Percentiles rank a stretch among this genome's conserved stretches.
These are phyloP conservation scores for Verticillium klebahnii DNA, from an alignment of 2,329 filamentous ascomycete genomes.

Conservation along the genomic window DNA sequence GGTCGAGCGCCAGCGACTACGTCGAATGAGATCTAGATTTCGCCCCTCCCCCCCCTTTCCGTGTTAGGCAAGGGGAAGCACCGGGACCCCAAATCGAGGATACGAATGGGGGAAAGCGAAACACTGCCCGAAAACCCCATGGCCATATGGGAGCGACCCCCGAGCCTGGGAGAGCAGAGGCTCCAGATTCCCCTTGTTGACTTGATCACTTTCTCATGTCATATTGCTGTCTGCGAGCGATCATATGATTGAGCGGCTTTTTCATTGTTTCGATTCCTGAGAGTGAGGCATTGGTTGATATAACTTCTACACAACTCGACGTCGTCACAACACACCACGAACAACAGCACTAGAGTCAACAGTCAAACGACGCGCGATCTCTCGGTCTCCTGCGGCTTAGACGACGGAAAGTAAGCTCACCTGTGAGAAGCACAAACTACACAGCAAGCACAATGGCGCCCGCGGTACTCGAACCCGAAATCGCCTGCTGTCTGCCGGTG, in stretches of 20 bases:
- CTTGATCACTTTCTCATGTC: not conserved
- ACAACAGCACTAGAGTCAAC: too few relatives aligned
- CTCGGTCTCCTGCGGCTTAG: too few relatives aligned
- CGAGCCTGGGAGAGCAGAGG: not conserved
- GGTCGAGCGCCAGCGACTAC: not conserved
- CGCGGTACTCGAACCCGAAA: not conserved
- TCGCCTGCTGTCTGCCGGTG: slow-evolving; percentile 22
- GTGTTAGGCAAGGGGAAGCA: not conserved
- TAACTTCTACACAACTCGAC: too few relatives aligned
- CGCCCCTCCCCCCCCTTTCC: not conserved
- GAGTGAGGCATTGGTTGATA: not conserved
- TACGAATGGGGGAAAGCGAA: not conserved
- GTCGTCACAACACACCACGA: too few relatives aligned
- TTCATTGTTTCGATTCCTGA: not conserved
- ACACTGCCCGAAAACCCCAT: not conserved
- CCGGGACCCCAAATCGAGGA: not conserved
- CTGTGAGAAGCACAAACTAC: not conserved
- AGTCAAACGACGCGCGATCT: too few relatives aligned
- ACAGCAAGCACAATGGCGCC: not conserved
- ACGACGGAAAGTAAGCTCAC: not conserved
- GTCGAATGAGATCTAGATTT: not conserved
- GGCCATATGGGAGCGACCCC: not conserved
- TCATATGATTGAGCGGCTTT: not conserved
- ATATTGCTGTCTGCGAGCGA: not conserved
- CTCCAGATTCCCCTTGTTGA: not conserved